Conservation (phyloP, 176 grass and related monocot genomes). For the Hordeum vulgare region MorexV3_pseudomolecules_assembly NC_058522.1:415104857-415105356, state of each 20-base stretch:
- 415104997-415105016: neutral
- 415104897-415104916: neutral
- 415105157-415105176: no score
- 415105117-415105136: neutral
- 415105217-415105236: neutral
- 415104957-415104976: neutral
- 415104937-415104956: neutral
- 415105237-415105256: neutral
- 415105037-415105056: slow-evolving; percentile 15
- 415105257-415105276: no score
- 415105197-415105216: neutral
- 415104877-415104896: neutral
- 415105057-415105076: neutral
- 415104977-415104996: neutral
- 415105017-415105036: neutral
- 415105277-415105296: no score
- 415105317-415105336: no score
- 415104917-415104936: neutral
- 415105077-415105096: neutral
- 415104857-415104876: neutral
- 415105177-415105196: no score
- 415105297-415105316: no score
- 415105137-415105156: neutral
- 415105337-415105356: no score
- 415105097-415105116: slow-evolving; percentile 14